Evolutionary conservation across 1,284 basidiomycete genomes (phyloP), one percentile per base, ranked within the genome.

Genomic region (Pseudozyma sp.): DNA sequence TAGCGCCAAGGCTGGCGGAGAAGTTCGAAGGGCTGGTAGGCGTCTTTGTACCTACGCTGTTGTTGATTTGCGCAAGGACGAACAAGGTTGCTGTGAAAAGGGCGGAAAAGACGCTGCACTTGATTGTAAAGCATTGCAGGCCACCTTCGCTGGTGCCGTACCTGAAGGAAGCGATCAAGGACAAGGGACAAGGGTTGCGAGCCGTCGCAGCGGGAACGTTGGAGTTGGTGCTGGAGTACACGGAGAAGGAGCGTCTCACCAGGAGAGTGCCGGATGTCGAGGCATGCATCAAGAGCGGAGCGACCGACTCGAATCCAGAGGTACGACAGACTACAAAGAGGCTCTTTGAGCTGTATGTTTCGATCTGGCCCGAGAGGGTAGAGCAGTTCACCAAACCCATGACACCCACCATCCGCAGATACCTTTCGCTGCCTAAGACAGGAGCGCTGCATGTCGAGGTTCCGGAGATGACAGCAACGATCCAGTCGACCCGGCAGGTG

Each of bases 71-170:
- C 52, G 86, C 86, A 1, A 77, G 87, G 38, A 87, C 87, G 0
- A 88, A 88, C 81, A 88, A 87, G 73, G 86, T 88, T 9, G 86
- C 86, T 38, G 75, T 87, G 12, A 86, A 86, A 51, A 81, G 87
- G 16, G 85, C 87, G 0, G 87, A 88, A 50, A 87, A 86, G 69
- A 85, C 85, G 38, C 76, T 88, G 1, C 60, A 81, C 8, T 85
- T 85, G 10, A 87, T 88, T 54, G 83, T 87, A 35, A 78, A 83
- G 5, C 82, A 87, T 70, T 88, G 87, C 70, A 85, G 78, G 1
- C 71, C 86, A 0, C 70, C 84, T 0, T 42, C 71, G 0, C 79
- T 87, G 21, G 58, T 88, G 8, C 55, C 76, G 0, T 82, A 85
- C 43, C 79, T 88, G 7, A 68, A 82, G 35, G 79, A 80, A 9